Base-by-base conservation (phyloP, 2,329 filamentous ascomycete species). In the Colletotrichum lupini region DNA sequence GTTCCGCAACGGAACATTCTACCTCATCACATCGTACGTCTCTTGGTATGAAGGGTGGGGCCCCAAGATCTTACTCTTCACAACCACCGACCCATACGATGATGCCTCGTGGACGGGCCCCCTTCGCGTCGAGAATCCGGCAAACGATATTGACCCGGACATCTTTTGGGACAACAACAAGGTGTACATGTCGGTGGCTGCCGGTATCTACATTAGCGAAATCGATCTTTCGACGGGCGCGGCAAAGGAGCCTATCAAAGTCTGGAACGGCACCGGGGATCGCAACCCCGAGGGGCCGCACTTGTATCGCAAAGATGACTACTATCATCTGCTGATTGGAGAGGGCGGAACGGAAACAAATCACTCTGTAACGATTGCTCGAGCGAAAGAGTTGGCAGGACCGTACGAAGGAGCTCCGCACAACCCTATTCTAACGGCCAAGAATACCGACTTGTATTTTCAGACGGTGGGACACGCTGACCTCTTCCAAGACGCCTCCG, bases 161-260 rank as follows among this genome's bases (percentile, higher is more conserved):
- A 42, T 80, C 1, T 88, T 89, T 75, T 91, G 88, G 86, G 86
- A 91, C 61, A 84, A 85, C 1, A 89, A 88, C 0, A 87, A 84
- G 69, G 76, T 78, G 0, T 87, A 87, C 73, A 77, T 86, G 16
- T 78, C 80, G 1, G 56, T 71, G 9, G 55, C 77, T 22, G 77
- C 79, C 26, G 74, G 77, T 5, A 75, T 83, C 30, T 68, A 78
- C 11, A 75, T 83, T 6, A 75, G 77, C 30, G 76, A 80, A 59
- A 74, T 85, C 4, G 71, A 85, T 68, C 77, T 84, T 9, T 74
- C 75, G 22, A 84, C 83, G 0, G 83, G 83, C 35, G 77, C 78
- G 28, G 66, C 82, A 12, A 78, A 79, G 37, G 76, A 80, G 19
- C 77, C 80, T 3, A 70, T 79, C 14, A 76, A 73, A 22, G 68